Percentiles rank a stretch among this genome's conserved stretches.
These are phyloP conservation scores for Bothriochloa decipiens DNA, from an alignment of 176 grass and related monocot genomes.

Conservation along the genomic window DNA sequence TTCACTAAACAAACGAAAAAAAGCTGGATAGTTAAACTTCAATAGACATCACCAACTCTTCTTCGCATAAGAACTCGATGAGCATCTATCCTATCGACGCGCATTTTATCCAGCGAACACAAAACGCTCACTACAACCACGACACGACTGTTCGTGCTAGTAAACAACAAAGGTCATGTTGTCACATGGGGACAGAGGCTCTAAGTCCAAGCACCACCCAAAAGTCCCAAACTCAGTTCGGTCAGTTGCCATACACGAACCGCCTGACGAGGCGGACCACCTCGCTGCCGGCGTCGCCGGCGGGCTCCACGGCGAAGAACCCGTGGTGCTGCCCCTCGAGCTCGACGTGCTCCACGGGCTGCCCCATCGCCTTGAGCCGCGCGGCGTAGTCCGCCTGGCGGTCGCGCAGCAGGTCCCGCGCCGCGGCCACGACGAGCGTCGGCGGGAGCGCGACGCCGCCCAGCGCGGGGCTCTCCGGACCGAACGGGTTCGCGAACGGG, in stretches of 20 bases:
- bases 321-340: conserved; percentile 45
- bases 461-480: conserved; percentile 42
- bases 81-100: too few species aligned
- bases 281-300: conserved; percentile 45
- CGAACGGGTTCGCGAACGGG: conserved; percentile 51
- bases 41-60: too few species aligned
- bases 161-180: not conserved
- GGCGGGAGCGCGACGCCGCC: conserved; percentile 36
- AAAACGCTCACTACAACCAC: not conserved
- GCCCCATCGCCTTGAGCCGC: conserved; percentile 43
- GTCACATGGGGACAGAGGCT: too few species aligned
- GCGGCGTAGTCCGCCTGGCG: conserved; percentile 43
- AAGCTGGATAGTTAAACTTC: too few species aligned
- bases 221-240: not conserved
- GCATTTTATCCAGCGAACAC: too few species aligned
- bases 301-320: conserved; percentile 55
- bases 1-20: too few species aligned
- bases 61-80: too few species aligned
- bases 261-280: conserved; percentile 49
- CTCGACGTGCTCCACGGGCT: conserved; percentile 50
- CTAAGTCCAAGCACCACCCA: not conserved
- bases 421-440: conserved; percentile 49
- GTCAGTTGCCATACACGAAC: conserved; percentile 36
- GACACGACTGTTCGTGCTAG: too few species aligned
- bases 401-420: conserved; percentile 51